Conservation (phyloP, 2,329 filamentous ascomycete genomes). For the Cryphonectria radicalis region DNA sequence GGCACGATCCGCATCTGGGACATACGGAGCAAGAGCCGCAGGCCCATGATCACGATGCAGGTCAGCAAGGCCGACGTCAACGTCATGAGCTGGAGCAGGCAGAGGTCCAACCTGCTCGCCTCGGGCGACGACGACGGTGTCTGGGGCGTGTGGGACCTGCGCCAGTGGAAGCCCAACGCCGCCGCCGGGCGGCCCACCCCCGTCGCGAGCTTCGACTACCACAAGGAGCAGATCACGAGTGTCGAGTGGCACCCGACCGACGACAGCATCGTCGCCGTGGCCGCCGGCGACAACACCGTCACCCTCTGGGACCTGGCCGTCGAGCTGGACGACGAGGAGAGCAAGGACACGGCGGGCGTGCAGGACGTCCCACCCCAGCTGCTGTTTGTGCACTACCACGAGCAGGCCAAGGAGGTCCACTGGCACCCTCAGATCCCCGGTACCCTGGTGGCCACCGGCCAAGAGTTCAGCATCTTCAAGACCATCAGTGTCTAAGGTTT, state of each 20-base stretch:
- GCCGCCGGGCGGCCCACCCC: conserved; percentile 66
- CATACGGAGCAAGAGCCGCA: conserved; percentile 84
- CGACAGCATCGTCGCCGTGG: conserved; percentile 92
- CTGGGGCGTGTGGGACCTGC: conserved; percentile 95
- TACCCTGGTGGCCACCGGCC: conserved; percentile 84
- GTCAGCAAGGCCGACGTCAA: conserved; percentile 89
- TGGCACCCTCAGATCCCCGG: conserved; percentile 98
- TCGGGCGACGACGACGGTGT: conserved; percentile 91
- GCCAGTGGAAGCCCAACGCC: conserved; percentile 82
- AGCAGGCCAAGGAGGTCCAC: conserved; percentile 92
- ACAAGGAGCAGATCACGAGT: conserved; percentile 94
- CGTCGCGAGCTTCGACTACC: conserved; percentile 92
- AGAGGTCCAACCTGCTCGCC: conserved; percentile 87
- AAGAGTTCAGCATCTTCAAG: conserved; percentile 84
- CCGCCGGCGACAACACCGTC: conserved; percentile 89
- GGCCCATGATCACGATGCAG: conserved; percentile 84
- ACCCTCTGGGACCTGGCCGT: conserved; percentile 97
- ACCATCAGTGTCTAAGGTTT: conserved; percentile 74
- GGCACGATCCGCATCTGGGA: conserved; percentile 97
- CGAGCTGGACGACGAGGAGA: conserved; percentile 96
- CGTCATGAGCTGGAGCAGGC: conserved; percentile 91
- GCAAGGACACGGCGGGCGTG: conserved; percentile 82
- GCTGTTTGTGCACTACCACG: conserved; percentile 95
- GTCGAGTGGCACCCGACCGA: conserved; percentile 98
- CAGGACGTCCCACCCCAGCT: conserved; percentile 92